These are phyloP conservation scores for Termitomyces sp. DNA, from an alignment of 768 basidiomycete genomes.

Conservation along the genomic window DNA sequence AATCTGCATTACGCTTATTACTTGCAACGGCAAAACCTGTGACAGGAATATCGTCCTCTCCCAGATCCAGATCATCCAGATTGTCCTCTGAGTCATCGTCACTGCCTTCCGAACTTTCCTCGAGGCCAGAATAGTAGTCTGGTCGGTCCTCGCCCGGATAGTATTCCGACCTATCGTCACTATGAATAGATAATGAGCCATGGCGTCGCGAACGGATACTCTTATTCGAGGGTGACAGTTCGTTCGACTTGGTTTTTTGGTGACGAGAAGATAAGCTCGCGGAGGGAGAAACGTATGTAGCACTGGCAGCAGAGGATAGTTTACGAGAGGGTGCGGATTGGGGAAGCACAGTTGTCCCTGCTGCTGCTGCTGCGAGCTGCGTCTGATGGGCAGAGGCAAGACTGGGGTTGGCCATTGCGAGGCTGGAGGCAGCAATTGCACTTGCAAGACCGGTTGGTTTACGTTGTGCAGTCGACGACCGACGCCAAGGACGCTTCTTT, in stretches of 20 bases:
- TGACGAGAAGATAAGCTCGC: constrained; percentile 24
- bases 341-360: constrained; percentile 12
- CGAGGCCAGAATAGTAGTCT: constrained; percentile 38
- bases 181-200: constrained; percentile 22
- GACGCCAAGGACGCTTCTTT: constrained; percentile 41
- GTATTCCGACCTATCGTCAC: constrained; percentile 30
- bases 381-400: constrained; percentile 45
- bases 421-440: constrained; percentile 62
- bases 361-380: constrained; percentile 30
- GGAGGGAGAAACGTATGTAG: constrained; percentile 22
- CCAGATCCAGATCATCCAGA: constrained; percentile 42
- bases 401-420: constrained; percentile 60
- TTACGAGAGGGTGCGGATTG: constrained; percentile 2
- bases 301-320: constrained; percentile 13
- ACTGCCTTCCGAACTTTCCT: constrained; percentile 30
- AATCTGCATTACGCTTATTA: constrained; percentile 90
- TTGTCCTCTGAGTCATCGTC: constrained; percentile 30
- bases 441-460: constrained; percentile 62
- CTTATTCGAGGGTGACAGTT: constrained; percentile 29
- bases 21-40: constrained; percentile 98
- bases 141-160: constrained; percentile 24
- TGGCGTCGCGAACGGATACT: constrained; percentile 12
- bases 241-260: constrained; percentile 23
- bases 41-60: constrained; percentile 80
- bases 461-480: constrained; percentile 30